Conservation (phyloP, 2,329 filamentous ascomycete species). For the Ascochyta viciae-villosae region DNA sequence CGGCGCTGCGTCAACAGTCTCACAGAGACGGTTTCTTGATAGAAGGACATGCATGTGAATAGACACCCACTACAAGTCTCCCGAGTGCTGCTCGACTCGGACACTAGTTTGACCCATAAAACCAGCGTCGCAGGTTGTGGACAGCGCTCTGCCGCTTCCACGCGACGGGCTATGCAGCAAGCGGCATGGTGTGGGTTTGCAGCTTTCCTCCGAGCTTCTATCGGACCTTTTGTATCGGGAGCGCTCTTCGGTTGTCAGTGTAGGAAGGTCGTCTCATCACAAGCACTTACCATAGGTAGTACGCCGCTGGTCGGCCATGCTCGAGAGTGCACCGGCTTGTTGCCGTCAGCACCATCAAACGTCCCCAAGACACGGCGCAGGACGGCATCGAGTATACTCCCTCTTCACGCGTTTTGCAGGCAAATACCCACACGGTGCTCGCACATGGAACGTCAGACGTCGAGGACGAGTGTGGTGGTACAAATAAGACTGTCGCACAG, state of each 20-base stretch:
- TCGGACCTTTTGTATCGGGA: conserved; percentile 25
- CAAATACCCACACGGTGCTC: conserved; percentile 1
- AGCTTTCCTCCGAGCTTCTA: conserved; percentile 28
- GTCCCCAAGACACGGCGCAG: not conserved
- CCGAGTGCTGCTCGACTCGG: conserved; percentile 1
- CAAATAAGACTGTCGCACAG: conserved; percentile 21
- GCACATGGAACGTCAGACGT: conserved; percentile 21
- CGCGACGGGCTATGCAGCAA: conserved; percentile 39
- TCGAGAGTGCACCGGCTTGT: not conserved
- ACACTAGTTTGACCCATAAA: conserved; percentile 22
- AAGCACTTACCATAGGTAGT: not conserved
- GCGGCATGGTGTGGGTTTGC: conserved; percentile 4
- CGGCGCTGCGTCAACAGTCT: conserved; percentile 6
- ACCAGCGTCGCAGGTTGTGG: conserved; percentile 35
- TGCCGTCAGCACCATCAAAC: not conserved
- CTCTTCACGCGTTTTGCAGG: conserved; percentile 1
- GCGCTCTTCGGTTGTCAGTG: conserved; percentile 4
- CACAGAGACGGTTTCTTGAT: conserved; percentile 2
- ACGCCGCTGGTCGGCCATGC: not conserved
- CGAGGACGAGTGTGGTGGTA: conserved; percentile 19
- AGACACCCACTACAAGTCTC: not conserved
- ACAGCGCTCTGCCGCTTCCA: conserved; percentile 43
- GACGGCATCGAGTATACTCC: not conserved
- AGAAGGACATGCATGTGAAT: conserved; percentile 7
- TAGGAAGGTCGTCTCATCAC: not conserved